Percentiles rank a stretch among this genome's conserved stretches.
Evolutionary conservation across 2,329 filamentous ascomycete species (phyloP).

Genomic region (Colletotrichum sansevieriae): DNA sequence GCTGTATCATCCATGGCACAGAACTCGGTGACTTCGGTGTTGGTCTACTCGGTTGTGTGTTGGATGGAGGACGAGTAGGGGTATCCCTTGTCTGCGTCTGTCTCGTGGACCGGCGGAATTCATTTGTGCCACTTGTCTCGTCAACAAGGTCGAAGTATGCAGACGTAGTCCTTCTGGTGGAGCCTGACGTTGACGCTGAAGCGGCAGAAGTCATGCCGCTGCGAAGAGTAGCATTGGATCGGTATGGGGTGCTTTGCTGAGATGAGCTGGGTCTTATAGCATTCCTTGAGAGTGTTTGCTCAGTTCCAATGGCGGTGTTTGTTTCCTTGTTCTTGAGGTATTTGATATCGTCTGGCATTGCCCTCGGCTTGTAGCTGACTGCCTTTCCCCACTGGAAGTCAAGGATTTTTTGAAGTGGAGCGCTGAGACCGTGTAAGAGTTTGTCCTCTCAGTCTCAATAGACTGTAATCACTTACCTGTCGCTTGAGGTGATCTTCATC

Average conservation of each 20-base stretch:
- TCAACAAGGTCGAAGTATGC: neutral
- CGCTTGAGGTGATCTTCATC: neutral
- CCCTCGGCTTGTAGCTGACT: neutral
- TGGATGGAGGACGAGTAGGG: neutral
- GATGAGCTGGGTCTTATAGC: constrained; percentile 5
- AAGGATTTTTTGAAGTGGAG: constrained; percentile 12
- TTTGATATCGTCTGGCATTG: constrained; percentile 18
- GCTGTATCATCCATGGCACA: constrained; percentile 62
- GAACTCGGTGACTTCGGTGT: constrained; percentile 41
- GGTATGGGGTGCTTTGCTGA: constrained; percentile 7
- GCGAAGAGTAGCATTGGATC: neutral
- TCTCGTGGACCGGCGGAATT: neutral
- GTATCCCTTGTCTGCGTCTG: constrained; percentile 17
- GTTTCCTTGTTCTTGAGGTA: constrained; percentile 18
- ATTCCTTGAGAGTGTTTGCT: neutral
- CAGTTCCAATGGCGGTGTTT: neutral
- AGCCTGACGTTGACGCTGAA: neutral
- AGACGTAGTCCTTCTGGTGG: neutral
- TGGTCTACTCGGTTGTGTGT: neutral
- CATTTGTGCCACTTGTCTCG: neutral
- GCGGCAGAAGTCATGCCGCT: constrained; percentile 20
- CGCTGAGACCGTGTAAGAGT: constrained; percentile 9
- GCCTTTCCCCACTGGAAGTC: neutral
- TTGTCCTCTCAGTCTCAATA: neutral
- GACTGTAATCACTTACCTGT: neutral